phyloP scores from a whole-genome alignment of 768 basidiomycete genomes.

The Pleurotus pulmonarius region DNA sequence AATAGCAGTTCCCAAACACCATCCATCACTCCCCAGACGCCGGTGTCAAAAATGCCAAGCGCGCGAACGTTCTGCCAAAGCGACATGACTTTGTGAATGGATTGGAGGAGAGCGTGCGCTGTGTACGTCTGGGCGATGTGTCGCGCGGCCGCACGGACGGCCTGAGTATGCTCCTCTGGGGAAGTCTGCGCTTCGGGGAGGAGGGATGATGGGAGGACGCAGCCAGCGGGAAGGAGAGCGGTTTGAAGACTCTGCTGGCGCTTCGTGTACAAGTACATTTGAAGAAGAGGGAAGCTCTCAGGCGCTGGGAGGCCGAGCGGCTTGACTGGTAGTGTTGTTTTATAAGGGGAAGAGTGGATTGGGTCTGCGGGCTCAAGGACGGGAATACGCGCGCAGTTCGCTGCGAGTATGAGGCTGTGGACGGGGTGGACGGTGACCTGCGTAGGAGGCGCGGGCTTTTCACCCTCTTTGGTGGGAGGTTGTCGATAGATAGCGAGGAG shows the following conservation, averaged over 20 bases:
- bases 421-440: slow-evolving; percentile 56
- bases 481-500: slow-evolving; percentile 43
- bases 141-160: slow-evolving; percentile 22
- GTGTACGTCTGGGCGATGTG: slow-evolving; percentile 38
- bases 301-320: slow-evolving; percentile 63
- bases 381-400: slow-evolving; percentile 65
- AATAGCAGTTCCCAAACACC: slow-evolving; percentile 64
- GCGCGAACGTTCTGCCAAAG: slow-evolving; percentile 71
- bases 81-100: slow-evolving; percentile 50
- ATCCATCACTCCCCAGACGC: slow-evolving; percentile 66
- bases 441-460: slow-evolving; percentile 13
- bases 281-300: slow-evolving; percentile 53
- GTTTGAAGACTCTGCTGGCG: slow-evolving; percentile 45
- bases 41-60: slow-evolving; percentile 64
- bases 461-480: slow-evolving; percentile 10
- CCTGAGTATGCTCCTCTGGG: neutral
- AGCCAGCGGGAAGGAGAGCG: slow-evolving; percentile 38
- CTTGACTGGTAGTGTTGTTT: slow-evolving; percentile 54
- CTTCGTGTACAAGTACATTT: slow-evolving; percentile 67
- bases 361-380: slow-evolving; percentile 38
- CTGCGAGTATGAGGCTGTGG: slow-evolving; percentile 67
- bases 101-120: slow-evolving; percentile 42
- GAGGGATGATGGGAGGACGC: slow-evolving; percentile 24
- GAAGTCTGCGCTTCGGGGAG: slow-evolving; percentile 16
- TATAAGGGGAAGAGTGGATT: slow-evolving; percentile 28